Evolutionary conservation across 1,284 basidiomycete species (phyloP), one percentile per base, ranked within the genome.

Genomic region (Leccinum pachyderme): DNA sequence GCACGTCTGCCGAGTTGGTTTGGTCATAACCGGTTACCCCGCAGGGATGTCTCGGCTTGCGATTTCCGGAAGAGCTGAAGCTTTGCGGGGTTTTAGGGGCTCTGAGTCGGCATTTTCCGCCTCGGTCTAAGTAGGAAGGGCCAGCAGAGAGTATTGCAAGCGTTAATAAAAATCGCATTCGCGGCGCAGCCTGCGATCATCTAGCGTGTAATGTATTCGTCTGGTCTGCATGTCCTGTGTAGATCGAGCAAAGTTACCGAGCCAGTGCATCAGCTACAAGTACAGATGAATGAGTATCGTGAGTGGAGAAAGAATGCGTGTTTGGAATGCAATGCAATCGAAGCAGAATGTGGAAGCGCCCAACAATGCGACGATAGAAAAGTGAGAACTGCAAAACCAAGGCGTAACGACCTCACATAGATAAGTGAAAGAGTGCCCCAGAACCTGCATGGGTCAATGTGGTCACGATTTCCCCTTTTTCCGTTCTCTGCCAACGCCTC

Each of bases 401-500:
- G 51, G 51, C 47, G 50, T 35, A 31, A 58, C 54, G 22, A 45
- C 54, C 48, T 58, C 51, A 48, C 57, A 49, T 39, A 50, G 57
- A 65, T 64, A 68, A 51, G 52, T 52, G 45, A 32, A 32, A 51
- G 35, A 13, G 35, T 50, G 25, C 22, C 47, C 45, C 33, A 39
- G 51, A 44, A 33, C 9, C 12, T 46, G 49, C 47, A 43, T 28
- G 18, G 29, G 24, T 47, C 43, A 29, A 41, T 41, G 45, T 39
- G 24, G 52, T 72, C 63, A 81, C 13, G 75, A 75, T 50, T 89
- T 77, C 6, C 88, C 88, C 69, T 89, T 90, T 66, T 87, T 73
- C 62, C 78, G 83, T 61, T 88, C 86, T 73, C 83, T 85, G 12
- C 91, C 93, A 46, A 98, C 80, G 3, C 95, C 95, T 1, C 93